Evolutionary conservation across 1,139 yeast genomes (phyloP).

Genomic region (Citeromyces siamensis): DNA sequence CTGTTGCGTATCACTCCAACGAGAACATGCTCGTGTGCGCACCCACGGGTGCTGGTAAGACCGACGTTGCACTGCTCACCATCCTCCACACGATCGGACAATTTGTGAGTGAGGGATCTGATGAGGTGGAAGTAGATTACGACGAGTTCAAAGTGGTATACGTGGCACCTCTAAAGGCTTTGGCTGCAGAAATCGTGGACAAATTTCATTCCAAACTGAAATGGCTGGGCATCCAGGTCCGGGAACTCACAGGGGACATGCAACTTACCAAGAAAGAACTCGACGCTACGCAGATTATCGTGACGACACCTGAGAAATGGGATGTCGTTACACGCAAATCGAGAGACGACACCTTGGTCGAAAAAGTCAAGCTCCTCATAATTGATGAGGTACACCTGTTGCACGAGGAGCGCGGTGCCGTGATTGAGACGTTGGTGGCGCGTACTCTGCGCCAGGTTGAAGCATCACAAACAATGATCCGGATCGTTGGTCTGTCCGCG

Average conservation of each 20-base stretch:
- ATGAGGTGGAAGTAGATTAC: slow-evolving; percentile 53
- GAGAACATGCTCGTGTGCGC: slow-evolving; percentile 98
- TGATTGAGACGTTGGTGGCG: slow-evolving; percentile 90
- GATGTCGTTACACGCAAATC: slow-evolving; percentile 92
- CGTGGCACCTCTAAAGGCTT: slow-evolving; percentile 92
- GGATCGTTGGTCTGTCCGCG: slow-evolving; percentile 95
- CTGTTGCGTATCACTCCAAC: slow-evolving; percentile 85
- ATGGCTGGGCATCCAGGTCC: slow-evolving; percentile 77
- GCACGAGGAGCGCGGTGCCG: slow-evolving; percentile 98
- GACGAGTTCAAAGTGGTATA: slow-evolving; percentile 85
- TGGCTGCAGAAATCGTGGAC: slow-evolving; percentile 95
- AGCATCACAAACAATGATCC: slow-evolving; percentile 77
- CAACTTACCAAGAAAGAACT: slow-evolving; percentile 81
- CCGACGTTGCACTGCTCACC: slow-evolving; percentile 87
- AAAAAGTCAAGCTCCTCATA: slow-evolving; percentile 72
- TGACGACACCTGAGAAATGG: slow-evolving; percentile 98
- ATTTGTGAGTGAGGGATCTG: slow-evolving; percentile 31
- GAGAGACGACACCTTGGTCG: slow-evolving; percentile 68
- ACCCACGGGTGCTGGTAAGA: slow-evolving; percentile 99
- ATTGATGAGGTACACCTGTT: slow-evolving; percentile 95
- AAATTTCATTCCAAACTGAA: slow-evolving; percentile 68
- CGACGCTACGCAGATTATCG: slow-evolving; percentile 76
- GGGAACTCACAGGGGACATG: slow-evolving; percentile 97
- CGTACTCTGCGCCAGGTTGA: slow-evolving; percentile 93
- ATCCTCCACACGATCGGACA: slow-evolving; percentile 76